These are phyloP conservation scores for Cylindrotheca fusiformis DNA, from an alignment of 108 stramenopile genomes.

Conservation along the genomic window DNA sequence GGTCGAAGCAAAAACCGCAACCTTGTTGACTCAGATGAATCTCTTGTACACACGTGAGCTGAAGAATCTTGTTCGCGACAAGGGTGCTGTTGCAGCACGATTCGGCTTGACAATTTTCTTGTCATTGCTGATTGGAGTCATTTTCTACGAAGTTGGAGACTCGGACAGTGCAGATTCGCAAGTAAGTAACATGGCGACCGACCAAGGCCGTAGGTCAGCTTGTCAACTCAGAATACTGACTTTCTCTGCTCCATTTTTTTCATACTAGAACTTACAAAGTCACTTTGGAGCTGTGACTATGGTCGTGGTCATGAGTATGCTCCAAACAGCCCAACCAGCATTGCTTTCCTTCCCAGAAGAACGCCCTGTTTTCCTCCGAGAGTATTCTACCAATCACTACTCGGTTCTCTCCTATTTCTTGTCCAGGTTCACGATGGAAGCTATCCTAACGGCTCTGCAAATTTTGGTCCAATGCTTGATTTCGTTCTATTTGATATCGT, in stretches of 20 bases:
- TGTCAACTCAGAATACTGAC: neutral
- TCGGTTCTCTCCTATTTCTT: constrained; percentile 65
- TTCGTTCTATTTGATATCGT: constrained; percentile 57
- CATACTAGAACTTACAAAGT: constrained; percentile 44
- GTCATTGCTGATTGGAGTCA: constrained; percentile 52
- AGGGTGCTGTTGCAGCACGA: constrained; percentile 46
- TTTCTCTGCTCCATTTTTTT: neutral
- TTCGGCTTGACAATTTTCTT: constrained; percentile 64
- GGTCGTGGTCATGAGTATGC: constrained; percentile 41
- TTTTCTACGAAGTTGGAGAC: constrained; percentile 59
- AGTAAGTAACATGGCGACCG: constrained; percentile 7
- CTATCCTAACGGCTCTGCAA: constrained; percentile 38
- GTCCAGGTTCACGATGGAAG: constrained; percentile 44
- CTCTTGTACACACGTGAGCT: constrained; percentile 56
- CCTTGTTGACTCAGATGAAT: constrained; percentile 35
- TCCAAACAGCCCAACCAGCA: constrained; percentile 68
- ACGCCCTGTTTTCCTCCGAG: constrained; percentile 86
- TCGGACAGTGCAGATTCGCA: constrained; percentile 8
- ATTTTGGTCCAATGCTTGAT: constrained; percentile 39
- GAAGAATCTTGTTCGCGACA: constrained; percentile 44
- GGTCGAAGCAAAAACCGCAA: too few relatives aligned
- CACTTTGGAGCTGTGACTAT: constrained; percentile 70
- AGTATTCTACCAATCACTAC: constrained; percentile 86
- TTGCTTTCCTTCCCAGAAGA: constrained; percentile 79
- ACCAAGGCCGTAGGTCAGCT: neutral